Base-by-base conservation (phyloP, 352 stramenopile species). In the Pythium aphanidermatum region DNA sequence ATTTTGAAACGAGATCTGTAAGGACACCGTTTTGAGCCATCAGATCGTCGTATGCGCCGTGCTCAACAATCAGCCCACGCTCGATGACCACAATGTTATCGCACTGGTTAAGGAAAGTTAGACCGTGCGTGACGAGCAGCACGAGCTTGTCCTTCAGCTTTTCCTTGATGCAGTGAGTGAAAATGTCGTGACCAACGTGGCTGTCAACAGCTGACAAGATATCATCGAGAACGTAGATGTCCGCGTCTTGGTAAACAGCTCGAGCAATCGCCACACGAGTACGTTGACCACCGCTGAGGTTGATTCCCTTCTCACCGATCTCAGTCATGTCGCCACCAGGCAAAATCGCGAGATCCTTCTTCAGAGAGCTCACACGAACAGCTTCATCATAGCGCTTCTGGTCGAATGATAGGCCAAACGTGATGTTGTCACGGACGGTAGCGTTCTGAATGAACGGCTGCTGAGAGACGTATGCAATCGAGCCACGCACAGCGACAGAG, bases 161-260 rank as follows among this genome's bases (percentile, higher is more conserved):
- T 30, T 67, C 65, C 54, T 83, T 77, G 56, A 99, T 96, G 51
- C 91, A 97, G 35, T 98, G 58, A 7, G 83, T 61, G 54, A 99
- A 99, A 23, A 99, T 83, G 53, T 97, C 84, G 46, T 81, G 81
- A 11, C 84, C 96, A 5, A 99, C 96, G 59, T 99, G 92, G 36
- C 86, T 95, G 68, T 99, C 96, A 0, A 99, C 96, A 5, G 96
- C 96, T 19, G 82, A 92, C 13, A 99, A 63, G 26, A 95, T 85
- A 58, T 99, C 95, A 55, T 99, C 97, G 16, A 99, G 65, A 13
- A 99, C 49, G 63, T 96, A 97, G 32, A 99, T 82, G 47, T 99
- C 94, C 2, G 90, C 78, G 40, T 96, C 61, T 46, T 84, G 67
- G 73, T 99, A 99, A 29, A 98, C 80, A 0, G 89, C 92, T 19